phyloP scores from a whole-genome alignment of 139 green algal genomes.

The Desmodesmus armatus region DNA sequence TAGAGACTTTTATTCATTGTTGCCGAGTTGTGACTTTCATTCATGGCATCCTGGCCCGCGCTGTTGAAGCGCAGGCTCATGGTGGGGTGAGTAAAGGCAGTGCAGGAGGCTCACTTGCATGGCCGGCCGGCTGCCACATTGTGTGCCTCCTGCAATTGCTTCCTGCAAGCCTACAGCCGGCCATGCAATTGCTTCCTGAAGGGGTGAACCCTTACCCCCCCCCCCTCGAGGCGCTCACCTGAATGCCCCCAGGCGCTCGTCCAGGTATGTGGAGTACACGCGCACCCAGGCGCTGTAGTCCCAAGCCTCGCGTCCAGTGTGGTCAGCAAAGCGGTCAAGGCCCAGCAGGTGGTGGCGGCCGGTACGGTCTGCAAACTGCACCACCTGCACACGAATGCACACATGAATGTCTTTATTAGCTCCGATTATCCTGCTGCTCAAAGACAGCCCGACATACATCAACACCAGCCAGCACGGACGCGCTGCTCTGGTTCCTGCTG shows the following conservation, averaged over 20 bases:
- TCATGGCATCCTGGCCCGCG: too few species aligned
- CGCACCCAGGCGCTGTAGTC: constrained; percentile 93
- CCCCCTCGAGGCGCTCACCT: constrained; percentile 33
- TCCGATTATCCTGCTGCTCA: background rate
- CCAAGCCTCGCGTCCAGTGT: constrained; percentile 74
- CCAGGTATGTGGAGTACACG: constrained; percentile 92
- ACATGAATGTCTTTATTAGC: background rate
- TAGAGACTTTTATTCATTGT: too few species aligned
- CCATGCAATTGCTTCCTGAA: background rate
- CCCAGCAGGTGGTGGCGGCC: constrained; percentile 67
- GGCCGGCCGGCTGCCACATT: background rate
- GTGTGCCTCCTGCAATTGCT: too few species aligned
- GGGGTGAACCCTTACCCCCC: too few species aligned
- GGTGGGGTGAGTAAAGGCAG: background rate
- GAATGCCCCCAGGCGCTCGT: constrained; percentile 85
- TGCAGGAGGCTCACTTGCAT: background rate
- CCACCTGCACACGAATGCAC: constrained; percentile 48
- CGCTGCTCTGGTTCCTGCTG: too few species aligned
- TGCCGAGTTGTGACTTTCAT: too few species aligned
- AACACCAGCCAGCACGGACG: too few species aligned
- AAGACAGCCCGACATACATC: background rate
- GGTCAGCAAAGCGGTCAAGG: constrained; percentile 78
- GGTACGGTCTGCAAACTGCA: constrained; percentile 65
- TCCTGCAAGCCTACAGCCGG: background rate
- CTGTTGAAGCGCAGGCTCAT: too few species aligned